A percentile compares a stretch with the other conserved stretches of the same genome.
Evolutionary conservation across 208 protist species (phyloP).

Genomic region (Leptomonas pyrrhocoris): DNA sequence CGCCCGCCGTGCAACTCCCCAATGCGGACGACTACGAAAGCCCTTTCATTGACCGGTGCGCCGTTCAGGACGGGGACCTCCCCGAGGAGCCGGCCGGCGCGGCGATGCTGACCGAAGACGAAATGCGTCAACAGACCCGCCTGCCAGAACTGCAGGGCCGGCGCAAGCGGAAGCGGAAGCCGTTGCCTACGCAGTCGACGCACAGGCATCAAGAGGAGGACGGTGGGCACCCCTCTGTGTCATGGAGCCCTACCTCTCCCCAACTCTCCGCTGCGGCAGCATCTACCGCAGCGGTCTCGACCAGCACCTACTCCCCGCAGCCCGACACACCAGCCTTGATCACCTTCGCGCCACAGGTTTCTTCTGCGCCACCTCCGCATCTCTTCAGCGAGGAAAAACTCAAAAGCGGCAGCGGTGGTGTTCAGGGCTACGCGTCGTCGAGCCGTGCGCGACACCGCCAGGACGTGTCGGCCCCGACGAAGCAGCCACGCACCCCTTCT

Average conservation of each 20-base stretch:
- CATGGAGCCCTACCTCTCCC: neutral
- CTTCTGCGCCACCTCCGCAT: neutral
- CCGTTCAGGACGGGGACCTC: neutral
- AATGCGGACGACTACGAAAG: conserved; percentile 38
- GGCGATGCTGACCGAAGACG: conserved; percentile 17
- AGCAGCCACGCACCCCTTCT: conserved; percentile 5
- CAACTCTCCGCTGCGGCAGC: neutral
- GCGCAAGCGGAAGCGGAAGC: neutral
- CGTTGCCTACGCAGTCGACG: neutral
- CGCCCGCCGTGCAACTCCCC: conserved; percentile 33
- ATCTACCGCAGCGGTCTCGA: neutral
- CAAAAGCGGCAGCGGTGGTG: no score
- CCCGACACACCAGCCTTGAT: conserved; percentile 11
- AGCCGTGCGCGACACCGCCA: neutral
- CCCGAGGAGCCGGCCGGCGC: conserved; percentile 11
- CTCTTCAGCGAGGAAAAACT: neutral
- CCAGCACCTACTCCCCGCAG: neutral
- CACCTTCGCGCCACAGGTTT: neutral
- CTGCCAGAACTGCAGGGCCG: conserved; percentile 30
- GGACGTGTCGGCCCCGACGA: neutral
- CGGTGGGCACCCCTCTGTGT: neutral
- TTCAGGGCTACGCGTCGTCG: neutral
- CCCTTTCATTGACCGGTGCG: conserved; percentile 41
- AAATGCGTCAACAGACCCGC: conserved; percentile 24
- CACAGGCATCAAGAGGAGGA: neutral